Base-by-base conservation (phyloP, 495 filamentous ascomycete species). In the Penicillium cataractarum region DNA sequence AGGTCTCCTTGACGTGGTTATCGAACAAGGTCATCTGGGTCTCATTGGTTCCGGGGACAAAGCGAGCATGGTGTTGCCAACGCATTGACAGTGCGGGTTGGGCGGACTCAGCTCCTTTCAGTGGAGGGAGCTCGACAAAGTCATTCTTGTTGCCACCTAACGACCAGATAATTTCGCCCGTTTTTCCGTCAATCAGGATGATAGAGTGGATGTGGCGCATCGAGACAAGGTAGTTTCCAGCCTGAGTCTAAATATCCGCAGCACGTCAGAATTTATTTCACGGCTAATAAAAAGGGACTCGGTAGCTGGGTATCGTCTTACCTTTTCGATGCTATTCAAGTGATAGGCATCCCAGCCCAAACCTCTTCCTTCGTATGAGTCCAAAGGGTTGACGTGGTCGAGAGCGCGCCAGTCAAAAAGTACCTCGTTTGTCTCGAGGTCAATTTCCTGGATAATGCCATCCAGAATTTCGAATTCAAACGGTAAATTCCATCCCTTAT, bases 241-340 rank as follows among this genome's bases (percentile, higher is more conserved):
- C 64, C 2, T 65, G 55, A 61, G 46, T 27, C 19, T 55, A 35
- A 15, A 69, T 49, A 37, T 2, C n/a, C 6, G 10, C 22, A 15
- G 21, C 4, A 13, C 13, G 46, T 50, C 22, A 50, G 46, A 15
- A 13, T 50, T 27, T 26, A 4, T 50, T 21, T 8, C 9, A 17
- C 21, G 27, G 4, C 22, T 29, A 26, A 26, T 15, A 17, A 7
- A 13, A 21, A 7, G 7, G 7, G 29, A 31, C 29, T 13, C 27
- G 12, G 10, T 50, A 3, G 2, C 19, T 27, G 22, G 3, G n/a
- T 8, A 19, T 21, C n/a, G 4, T 31, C 39, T 50, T 13, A 80
- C 75, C 64, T 82, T 81, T 65, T 84, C 83, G 53, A 86, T 76
- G 50, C 79, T 82, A 65, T 84, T 85, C 67, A 86, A 78, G 65